Percentiles rank a stretch among this genome's conserved stretches.
Conservation (phyloP, 306 rosid species). For the Begonia fuchsioides region DNA sequence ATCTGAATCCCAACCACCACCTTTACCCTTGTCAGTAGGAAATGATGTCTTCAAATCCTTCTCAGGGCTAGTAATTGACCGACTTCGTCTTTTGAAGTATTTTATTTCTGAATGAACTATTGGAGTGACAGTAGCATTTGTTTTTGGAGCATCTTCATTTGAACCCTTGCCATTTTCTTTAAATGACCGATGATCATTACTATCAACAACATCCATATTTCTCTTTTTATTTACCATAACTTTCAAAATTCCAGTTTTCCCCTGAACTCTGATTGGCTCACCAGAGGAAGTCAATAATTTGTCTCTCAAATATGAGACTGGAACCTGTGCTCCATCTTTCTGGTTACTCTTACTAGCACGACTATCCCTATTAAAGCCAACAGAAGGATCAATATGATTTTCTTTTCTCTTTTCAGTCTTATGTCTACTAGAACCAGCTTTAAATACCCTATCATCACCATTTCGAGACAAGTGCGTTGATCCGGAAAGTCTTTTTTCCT, state of each 20-base stretch:
- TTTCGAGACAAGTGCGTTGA: constrained; percentile 27
- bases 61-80: constrained; percentile 27
- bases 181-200: constrained; percentile 23
- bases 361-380: constrained; percentile 27
- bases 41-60: constrained; percentile 38
- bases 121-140: constrained; percentile 26
- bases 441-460: constrained; percentile 43
- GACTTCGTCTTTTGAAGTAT: constrained; percentile 25
- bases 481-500: constrained; percentile 46
- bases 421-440: constrained; percentile 45
- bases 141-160: constrained; percentile 33
- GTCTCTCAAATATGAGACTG: constrained; percentile 27
- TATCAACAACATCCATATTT: constrained; percentile 28
- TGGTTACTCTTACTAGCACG: constrained; percentile 21
- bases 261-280: constrained; percentile 82
- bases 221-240: constrained; percentile 73
- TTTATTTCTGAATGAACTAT: constrained; percentile 27
- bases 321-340: constrained; percentile 31
- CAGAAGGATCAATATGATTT: constrained; percentile 22
- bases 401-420: constrained; percentile 37
- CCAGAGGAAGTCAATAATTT: constrained; percentile 40
- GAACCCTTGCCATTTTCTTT: constrained; percentile 34
- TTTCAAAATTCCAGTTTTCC: constrained; percentile 88
- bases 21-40: constrained; percentile 41
- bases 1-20: constrained; percentile 43